Percentiles rank a stretch among this genome's conserved stretches.
Evolutionary conservation across 176 grass and related monocot species (phyloP).

Genomic region (Elaeis guineensis): DNA sequence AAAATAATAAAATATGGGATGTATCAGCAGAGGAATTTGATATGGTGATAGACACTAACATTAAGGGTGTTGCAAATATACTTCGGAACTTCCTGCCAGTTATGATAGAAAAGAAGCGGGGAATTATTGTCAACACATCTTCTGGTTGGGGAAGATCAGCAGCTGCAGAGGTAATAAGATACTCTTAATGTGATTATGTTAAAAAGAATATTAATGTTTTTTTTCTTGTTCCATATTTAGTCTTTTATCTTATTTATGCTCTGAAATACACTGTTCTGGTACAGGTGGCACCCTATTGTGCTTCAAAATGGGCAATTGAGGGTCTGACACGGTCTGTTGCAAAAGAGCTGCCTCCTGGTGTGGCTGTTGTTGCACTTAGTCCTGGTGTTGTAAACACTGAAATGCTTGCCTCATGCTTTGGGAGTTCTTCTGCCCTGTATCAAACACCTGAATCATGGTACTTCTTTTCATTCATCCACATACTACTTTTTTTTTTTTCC

Average conservation of each 20-base stretch:
- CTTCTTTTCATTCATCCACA: constrained; percentile 5
- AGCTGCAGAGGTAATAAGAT: constrained; percentile 57
- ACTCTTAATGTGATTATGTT: neutral
- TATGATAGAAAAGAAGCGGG: constrained; percentile 86
- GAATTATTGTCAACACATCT: constrained; percentile 82
- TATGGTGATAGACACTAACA: constrained; percentile 83
- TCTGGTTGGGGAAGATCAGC: constrained; percentile 98
- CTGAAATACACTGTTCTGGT: neutral
- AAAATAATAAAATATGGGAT: constrained; percentile 89
- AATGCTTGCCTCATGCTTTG: constrained; percentile 92
- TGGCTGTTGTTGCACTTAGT: constrained; percentile 84
- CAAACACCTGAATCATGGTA: constrained; percentile 85
- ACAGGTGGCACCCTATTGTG: constrained; percentile 90
- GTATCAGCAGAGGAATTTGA: constrained; percentile 94
- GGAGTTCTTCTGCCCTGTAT: constrained; percentile 59
- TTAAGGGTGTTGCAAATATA: constrained; percentile 82
- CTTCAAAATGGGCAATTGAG: constrained; percentile 96
- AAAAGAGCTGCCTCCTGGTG: constrained; percentile 77
- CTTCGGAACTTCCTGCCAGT: constrained; percentile 87
- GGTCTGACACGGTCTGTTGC: constrained; percentile 82
- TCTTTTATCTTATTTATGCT: neutral
- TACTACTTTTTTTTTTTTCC: too few species aligned
- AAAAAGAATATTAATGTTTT: neutral
- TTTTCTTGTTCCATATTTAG: constrained; percentile 3
- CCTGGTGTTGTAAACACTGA: constrained; percentile 94